phyloP scores from a whole-genome alignment of 805 yeast species.

The Crinitomyces ghanaensis region DNA sequence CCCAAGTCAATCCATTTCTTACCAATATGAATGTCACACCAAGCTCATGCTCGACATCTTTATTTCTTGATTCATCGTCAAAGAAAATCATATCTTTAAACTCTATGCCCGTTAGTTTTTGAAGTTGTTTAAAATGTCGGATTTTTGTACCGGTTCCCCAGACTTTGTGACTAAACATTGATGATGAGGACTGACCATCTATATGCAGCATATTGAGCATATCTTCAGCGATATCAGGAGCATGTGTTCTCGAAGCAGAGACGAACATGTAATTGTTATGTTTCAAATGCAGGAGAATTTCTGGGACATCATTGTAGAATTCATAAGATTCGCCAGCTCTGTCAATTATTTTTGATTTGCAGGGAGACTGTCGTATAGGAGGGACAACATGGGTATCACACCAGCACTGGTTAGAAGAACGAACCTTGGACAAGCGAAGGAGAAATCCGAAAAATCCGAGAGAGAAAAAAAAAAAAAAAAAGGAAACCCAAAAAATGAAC shows the following conservation, averaged over 20 bases:
- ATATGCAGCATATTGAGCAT: slow-evolving; percentile 44
- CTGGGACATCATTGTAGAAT: slow-evolving; percentile 58
- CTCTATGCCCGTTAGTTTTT: slow-evolving; percentile 36
- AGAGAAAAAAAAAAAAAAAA: too few species aligned
- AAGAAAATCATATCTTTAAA: slow-evolving; percentile 47
- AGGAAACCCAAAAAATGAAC: too few species aligned
- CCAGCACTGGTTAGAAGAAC: slow-evolving; percentile 57
- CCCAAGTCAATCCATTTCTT: slow-evolving; percentile 48
- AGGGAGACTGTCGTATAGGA: slow-evolving; percentile 35
- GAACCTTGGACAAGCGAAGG: too few species aligned
- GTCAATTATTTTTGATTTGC: slow-evolving; percentile 36
- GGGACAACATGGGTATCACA: slow-evolving; percentile 61
- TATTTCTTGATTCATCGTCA: slow-evolving; percentile 73
- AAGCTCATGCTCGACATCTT: slow-evolving; percentile 51
- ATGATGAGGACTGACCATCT: slow-evolving; percentile 39
- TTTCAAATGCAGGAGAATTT: slow-evolving; percentile 43
- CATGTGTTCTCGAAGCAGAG: slow-evolving; percentile 63
- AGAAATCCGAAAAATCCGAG: too few species aligned
- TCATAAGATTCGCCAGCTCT: slow-evolving; percentile 42
- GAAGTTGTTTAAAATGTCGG: slow-evolving; percentile 41
- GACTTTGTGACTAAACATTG: slow-evolving; percentile 34
- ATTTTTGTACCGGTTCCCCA: slow-evolving; percentile 38
- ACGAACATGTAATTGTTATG: slow-evolving; percentile 37
- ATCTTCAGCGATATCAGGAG: slow-evolving; percentile 64
- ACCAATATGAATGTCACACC: slow-evolving; percentile 65